Percentiles rank a stretch among this genome's conserved stretches.
Conservation (phyloP, 2,329 filamentous ascomycete species). For the Tolypocladium paradoxum region DNA sequence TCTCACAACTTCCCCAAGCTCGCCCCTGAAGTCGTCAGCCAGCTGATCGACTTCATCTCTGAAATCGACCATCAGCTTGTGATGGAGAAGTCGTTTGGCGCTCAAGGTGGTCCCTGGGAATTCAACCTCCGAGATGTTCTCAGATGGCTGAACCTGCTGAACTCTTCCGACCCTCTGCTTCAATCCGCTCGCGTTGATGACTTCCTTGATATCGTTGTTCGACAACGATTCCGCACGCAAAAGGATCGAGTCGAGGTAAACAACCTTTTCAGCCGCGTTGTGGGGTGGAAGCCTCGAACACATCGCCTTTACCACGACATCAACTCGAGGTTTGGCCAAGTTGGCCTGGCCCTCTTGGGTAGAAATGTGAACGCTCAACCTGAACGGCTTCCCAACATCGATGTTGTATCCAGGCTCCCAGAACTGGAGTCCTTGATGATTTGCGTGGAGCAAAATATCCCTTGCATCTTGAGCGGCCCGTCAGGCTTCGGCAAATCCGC, state of each 20-base stretch:
- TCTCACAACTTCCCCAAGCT: constrained; percentile 62
- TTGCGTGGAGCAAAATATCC: constrained; percentile 77
- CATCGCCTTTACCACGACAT: constrained; percentile 66
- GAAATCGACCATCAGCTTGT: constrained; percentile 64
- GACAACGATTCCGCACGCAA: constrained; percentile 72
- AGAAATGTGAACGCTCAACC: constrained; percentile 47
- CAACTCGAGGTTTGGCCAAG: constrained; percentile 55
- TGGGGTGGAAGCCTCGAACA: constrained; percentile 37
- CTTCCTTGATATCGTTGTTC: constrained; percentile 72
- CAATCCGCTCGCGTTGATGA: constrained; percentile 51
- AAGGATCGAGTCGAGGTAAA: constrained; percentile 57
- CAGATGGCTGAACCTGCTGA: constrained; percentile 66
- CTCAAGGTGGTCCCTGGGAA: constrained; percentile 76
- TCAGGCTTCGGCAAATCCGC: constrained; percentile 82
- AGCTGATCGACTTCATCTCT: constrained; percentile 71
- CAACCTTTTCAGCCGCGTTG: constrained; percentile 54
- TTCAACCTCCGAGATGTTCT: constrained; percentile 88
- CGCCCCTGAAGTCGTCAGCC: constrained; percentile 44
- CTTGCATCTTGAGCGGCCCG: constrained; percentile 76
- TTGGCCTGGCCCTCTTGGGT: constrained; percentile 63
- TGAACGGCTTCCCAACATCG: constrained; percentile 37
- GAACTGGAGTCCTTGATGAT: constrained; percentile 80
- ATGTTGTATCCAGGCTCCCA: constrained; percentile 46
- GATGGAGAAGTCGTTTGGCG: constrained; percentile 45
- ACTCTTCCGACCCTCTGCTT: constrained; percentile 45